Evolutionary conservation across 495 filamentous ascomycete genomes (phyloP).

Genomic region (Bacidia gigantensis): DNA sequence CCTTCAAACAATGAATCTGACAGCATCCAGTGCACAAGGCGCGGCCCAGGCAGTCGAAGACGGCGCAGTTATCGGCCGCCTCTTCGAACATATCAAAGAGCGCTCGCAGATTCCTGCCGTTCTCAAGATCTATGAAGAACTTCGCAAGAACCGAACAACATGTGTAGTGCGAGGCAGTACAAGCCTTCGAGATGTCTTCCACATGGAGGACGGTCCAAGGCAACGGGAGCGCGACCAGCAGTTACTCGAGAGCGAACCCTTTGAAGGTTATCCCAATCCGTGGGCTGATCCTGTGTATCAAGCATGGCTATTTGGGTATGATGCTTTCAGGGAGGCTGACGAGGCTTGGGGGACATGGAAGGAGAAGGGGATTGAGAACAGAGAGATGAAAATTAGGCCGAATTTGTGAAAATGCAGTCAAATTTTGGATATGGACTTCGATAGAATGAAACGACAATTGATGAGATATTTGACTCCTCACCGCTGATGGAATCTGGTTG

Average conservation of each 20-base stretch:
- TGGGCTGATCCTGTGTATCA: slow-evolving; percentile 38
- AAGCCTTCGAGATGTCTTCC: slow-evolving; percentile 35
- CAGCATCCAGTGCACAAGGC: slow-evolving; percentile 29
- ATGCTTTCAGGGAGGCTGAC: slow-evolving; percentile 32
- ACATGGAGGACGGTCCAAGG: slow-evolving; percentile 39
- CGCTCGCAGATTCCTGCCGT: slow-evolving; percentile 28
- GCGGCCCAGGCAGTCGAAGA: slow-evolving; percentile 42
- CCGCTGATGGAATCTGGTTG: too few relatives aligned
- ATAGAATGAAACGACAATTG: too few relatives aligned
- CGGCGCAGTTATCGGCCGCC: slow-evolving; percentile 36
- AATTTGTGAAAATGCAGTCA: neutral
- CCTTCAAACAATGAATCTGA: neutral
- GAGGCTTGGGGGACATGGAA: slow-evolving; percentile 21
- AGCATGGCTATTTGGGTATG: slow-evolving; percentile 34
- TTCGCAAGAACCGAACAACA: slow-evolving; percentile 36
- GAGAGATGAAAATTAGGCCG: neutral
- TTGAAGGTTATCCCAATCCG: slow-evolving; percentile 29
- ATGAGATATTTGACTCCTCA: too few relatives aligned
- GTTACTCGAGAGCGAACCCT: slow-evolving; percentile 23
- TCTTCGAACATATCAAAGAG: slow-evolving; percentile 30
- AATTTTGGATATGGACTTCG: too few relatives aligned
- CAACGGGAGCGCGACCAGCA: slow-evolving; percentile 37
- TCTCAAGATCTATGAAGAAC: slow-evolving; percentile 34
- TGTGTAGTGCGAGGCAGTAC: slow-evolving; percentile 39
- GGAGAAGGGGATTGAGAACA: neutral